Evolutionary conservation across 2,329 filamentous ascomycete genomes (phyloP).

Genomic region (Colletotrichum truncatum): DNA sequence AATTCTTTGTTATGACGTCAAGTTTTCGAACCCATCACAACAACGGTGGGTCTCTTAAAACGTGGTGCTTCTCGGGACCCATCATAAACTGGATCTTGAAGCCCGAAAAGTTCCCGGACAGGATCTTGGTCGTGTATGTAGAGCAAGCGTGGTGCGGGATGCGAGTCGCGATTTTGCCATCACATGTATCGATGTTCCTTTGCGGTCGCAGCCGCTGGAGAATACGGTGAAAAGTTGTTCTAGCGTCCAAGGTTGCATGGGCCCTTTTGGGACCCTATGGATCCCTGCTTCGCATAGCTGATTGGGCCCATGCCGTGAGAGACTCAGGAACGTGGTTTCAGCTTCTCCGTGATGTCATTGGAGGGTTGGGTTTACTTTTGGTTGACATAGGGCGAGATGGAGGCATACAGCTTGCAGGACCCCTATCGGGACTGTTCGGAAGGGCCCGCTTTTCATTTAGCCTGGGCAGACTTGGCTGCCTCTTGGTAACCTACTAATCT

Average conservation of each 20-base stretch:
- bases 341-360: conserved; percentile 26
- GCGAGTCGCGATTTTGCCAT: conserved; percentile 23
- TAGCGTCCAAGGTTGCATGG: conserved; percentile 13
- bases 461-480: conserved; percentile 9
- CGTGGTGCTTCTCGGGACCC: conserved; percentile 11
- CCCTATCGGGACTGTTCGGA: conserved; percentile 30
- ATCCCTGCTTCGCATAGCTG: conserved; percentile 13
- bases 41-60: conserved; percentile 14
- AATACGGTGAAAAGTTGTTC: conserved; percentile 26
- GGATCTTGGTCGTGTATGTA: neutral
- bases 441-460: conserved; percentile 22
- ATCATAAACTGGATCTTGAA: conserved; percentile 14
- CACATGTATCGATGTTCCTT: neutral
- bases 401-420: conserved; percentile 29
- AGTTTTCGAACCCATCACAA: neutral
- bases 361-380: no score
- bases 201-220: neutral
- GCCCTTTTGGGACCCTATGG: neutral
- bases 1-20: conserved; percentile 16
- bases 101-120: conserved; percentile 17
- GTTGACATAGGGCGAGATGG: conserved; percentile 21
- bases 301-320: conserved; percentile 11
- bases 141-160: neutral
- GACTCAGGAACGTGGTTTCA: conserved; percentile 31
- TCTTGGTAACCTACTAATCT: neutral